These are phyloP conservation scores for Colletotrichum horii DNA, from an alignment of 2,329 filamentous ascomycete genomes.

Conservation along the genomic window DNA sequence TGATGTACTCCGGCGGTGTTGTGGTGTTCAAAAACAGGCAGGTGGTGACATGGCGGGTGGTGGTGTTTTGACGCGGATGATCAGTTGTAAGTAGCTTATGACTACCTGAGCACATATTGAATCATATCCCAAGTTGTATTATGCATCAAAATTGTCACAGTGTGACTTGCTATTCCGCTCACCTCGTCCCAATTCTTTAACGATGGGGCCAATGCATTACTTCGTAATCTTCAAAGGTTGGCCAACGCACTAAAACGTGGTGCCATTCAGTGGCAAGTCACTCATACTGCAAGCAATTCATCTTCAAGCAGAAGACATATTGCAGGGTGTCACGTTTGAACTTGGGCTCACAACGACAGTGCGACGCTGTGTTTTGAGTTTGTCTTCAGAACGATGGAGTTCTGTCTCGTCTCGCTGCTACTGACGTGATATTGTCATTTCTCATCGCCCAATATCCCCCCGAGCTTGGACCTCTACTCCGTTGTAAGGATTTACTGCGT, in stretches of 20 bases:
- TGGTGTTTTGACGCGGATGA: neutral
- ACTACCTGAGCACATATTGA: neutral
- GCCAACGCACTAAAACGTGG: neutral
- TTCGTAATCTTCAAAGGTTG: neutral
- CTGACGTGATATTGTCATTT: neutral
- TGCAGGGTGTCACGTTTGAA: neutral
- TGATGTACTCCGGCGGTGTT: neutral
- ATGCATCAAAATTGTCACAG: neutral
- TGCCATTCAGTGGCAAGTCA: neutral
- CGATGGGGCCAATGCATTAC: neutral
- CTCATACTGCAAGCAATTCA: neutral
- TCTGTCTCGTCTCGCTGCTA: fast-evolving
- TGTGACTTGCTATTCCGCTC: neutral
- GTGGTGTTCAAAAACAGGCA: neutral
- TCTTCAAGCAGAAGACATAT: neutral
- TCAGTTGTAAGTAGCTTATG: neutral
- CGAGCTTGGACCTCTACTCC: neutral
- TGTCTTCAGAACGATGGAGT: neutral
- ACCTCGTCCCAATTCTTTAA: neutral
- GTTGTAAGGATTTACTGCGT: fast-evolving
- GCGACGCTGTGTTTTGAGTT: neutral
- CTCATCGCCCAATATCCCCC: neutral
- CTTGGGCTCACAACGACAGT: neutral
- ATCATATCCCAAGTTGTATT: neutral
- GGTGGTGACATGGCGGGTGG: neutral